phyloP scores from a whole-genome alignment of 192 early-diverging fungal species.

The Umbelopsis isabellina region DNA sequence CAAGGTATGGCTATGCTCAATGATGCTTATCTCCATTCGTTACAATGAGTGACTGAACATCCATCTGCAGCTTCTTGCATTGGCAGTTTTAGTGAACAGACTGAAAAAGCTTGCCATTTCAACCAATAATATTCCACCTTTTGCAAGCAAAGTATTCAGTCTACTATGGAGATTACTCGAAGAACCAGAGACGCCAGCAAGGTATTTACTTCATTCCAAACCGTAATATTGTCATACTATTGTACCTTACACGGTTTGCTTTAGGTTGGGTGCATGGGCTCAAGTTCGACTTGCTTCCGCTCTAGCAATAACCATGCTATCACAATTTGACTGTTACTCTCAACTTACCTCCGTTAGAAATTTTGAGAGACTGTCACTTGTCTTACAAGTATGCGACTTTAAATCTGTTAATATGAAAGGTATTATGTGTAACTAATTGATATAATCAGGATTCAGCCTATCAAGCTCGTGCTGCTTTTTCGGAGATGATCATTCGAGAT shows the following conservation, averaged over 20 bases:
- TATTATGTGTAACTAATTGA: neutral
- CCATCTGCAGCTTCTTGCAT: neutral
- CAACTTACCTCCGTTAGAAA: slow-evolving; percentile 57
- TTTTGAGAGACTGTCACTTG: slow-evolving; percentile 61
- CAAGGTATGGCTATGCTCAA: slow-evolving; percentile 23
- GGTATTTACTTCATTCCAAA: neutral
- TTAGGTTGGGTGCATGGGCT: slow-evolving; percentile 54
- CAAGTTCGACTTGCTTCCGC: slow-evolving; percentile 74
- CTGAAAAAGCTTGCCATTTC: neutral
- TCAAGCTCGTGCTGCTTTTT: slow-evolving; percentile 76
- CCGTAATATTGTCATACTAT: too few species aligned
- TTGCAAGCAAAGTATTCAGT: neutral
- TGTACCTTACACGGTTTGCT: neutral
- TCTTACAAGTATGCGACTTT: slow-evolving; percentile 52
- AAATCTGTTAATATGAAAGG: neutral
- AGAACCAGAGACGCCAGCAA: neutral
- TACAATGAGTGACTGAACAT: too few species aligned
- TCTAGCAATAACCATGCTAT: slow-evolving; percentile 65
- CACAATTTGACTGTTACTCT: slow-evolving; percentile 51
- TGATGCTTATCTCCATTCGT: neutral
- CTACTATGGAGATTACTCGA: slow-evolving; percentile 4
- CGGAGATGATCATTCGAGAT: slow-evolving; percentile 72
- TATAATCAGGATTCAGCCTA: slow-evolving; percentile 71
- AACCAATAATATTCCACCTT: neutral
- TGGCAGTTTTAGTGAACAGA: slow-evolving; percentile 7